Conservation (phyloP, 2,329 filamentous ascomycete species). For the Nigrospora osmanthi region DNA sequence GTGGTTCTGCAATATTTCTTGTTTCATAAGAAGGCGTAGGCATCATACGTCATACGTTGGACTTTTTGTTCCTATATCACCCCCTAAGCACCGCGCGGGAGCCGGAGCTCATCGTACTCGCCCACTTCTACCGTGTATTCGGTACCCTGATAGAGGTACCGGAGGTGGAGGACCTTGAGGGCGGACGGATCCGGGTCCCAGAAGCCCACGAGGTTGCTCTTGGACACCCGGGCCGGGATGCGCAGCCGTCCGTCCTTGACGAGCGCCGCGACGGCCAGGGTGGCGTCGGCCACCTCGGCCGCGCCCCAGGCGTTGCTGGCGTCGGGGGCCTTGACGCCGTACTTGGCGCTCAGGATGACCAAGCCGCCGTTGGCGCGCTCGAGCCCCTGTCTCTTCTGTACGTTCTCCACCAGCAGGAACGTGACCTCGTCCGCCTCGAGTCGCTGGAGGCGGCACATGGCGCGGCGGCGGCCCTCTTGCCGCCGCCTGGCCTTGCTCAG, state of each 20-base stretch:
- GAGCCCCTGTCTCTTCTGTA: conserved; percentile 27
- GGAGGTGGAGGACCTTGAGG: conserved; percentile 36
- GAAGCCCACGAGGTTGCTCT: conserved; percentile 38
- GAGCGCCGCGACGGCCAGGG: conserved; percentile 37
- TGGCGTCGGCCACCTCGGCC: conserved; percentile 41
- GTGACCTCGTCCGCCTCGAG: conserved; percentile 37
- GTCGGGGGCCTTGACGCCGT: conserved; percentile 28
- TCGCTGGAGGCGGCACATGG: conserved; percentile 14
- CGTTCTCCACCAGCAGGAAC: conserved; percentile 30
- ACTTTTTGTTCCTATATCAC: neutral
- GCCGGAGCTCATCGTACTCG: conserved; percentile 24
- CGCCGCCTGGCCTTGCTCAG: conserved; percentile 10
- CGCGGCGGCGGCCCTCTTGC: conserved; percentile 15
- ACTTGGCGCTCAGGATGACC: conserved; percentile 41
- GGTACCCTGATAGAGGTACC: conserved; percentile 31
- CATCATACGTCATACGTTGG: no score
- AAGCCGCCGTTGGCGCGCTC: conserved; percentile 30
- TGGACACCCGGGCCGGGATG: conserved; percentile 32
- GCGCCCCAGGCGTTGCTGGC: conserved; percentile 16
- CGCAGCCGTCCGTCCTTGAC: conserved; percentile 27
- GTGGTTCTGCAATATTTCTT: neutral
- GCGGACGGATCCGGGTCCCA: conserved; percentile 39
- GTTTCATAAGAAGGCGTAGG: no score
- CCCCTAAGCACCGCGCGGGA: conserved; percentile 13
- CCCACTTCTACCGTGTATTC: conserved; percentile 26